Conservation (phyloP, 768 basidiomycete genomes). For the Boletus edulis region DNA sequence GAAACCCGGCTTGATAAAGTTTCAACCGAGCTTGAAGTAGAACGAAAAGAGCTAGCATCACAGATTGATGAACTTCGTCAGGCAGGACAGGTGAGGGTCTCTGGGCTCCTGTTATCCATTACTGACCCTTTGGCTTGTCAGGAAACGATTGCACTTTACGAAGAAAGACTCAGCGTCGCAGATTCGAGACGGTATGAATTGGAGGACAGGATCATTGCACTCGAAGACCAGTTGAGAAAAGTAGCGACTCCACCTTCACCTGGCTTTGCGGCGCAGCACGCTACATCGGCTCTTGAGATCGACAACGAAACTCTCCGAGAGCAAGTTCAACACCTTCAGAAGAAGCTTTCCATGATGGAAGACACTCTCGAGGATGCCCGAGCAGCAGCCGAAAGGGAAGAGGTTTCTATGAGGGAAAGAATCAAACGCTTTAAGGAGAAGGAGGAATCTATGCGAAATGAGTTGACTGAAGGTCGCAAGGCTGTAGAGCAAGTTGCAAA, state of each 20-base stretch:
- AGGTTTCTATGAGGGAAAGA: slow-evolving; percentile 56
- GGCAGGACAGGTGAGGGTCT: slow-evolving; percentile 74
- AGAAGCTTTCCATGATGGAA: slow-evolving; percentile 71
- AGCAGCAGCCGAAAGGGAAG: slow-evolving; percentile 71
- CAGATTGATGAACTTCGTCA: slow-evolving; percentile 83
- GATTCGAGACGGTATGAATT: slow-evolving; percentile 77
- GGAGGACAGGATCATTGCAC: slow-evolving; percentile 56
- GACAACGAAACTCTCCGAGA: slow-evolving; percentile 92
- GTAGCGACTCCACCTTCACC: slow-evolving; percentile 33
- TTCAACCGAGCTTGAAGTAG: slow-evolving; percentile 48
- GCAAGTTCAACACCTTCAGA: slow-evolving; percentile 85
- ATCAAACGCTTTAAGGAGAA: slow-evolving; percentile 71
- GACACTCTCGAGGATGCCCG: slow-evolving; percentile 81
- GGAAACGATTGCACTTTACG: slow-evolving; percentile 95
- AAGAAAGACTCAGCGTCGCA: slow-evolving; percentile 74
- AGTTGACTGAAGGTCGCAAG: slow-evolving; percentile 62
- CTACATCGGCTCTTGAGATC: slow-evolving; percentile 79
- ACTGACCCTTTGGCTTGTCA: slow-evolving; percentile 28
- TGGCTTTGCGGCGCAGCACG: slow-evolving; percentile 35
- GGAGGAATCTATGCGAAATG: slow-evolving; percentile 67
- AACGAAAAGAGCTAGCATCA: slow-evolving; percentile 61
- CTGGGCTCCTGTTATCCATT: background rate
- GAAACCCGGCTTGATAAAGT: slow-evolving; percentile 45
- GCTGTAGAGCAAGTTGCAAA: slow-evolving; percentile 62
- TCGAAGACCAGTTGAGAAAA: slow-evolving; percentile 52